Evolutionary conservation across 2,329 filamentous ascomycete genomes (phyloP).

Genomic region (Coleophoma cylindrospora): DNA sequence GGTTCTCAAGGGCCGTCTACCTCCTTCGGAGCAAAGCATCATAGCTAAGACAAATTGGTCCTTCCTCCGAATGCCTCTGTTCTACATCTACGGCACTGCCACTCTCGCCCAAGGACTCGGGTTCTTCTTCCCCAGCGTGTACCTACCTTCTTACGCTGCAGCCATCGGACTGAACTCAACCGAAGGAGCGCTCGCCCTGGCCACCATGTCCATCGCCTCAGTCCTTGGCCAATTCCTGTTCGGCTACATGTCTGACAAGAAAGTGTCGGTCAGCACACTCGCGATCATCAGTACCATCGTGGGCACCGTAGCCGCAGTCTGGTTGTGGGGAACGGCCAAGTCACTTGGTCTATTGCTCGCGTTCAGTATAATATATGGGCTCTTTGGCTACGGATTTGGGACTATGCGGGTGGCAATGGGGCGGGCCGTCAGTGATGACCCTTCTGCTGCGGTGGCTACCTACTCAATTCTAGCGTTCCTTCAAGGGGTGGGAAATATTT

Average conservation of each 20-base stretch:
- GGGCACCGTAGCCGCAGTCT: slow-evolving; percentile 40
- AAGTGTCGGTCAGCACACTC: slow-evolving; percentile 31
- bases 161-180: not conserved
- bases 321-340: slow-evolving; percentile 46
- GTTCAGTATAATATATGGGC: slow-evolving; percentile 48
- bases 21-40: slow-evolving; percentile 26
- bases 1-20: slow-evolving; percentile 50
- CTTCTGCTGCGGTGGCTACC: slow-evolving; percentile 18
- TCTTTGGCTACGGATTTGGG: slow-evolving; percentile 47
- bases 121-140: slow-evolving; percentile 44
- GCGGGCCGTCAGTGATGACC: slow-evolving; percentile 23
- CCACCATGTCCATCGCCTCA: slow-evolving; percentile 42
- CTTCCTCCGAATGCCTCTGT: slow-evolving; percentile 38
- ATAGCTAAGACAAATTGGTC: slow-evolving; percentile 34
- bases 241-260: slow-evolving; percentile 43
- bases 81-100: slow-evolving; percentile 40
- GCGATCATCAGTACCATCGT: slow-evolving; percentile 37
- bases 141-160: slow-evolving; percentile 21
- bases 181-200: slow-evolving; percentile 32
- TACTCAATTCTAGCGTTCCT: slow-evolving; percentile 25
- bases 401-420: slow-evolving; percentile 40
- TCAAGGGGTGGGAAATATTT: slow-evolving; percentile 27
- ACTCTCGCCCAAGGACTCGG: slow-evolving; percentile 42
- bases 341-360: slow-evolving; percentile 38
- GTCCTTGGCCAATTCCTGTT: slow-evolving; percentile 44